Evolutionary conservation across 2,329 filamentous ascomycete genomes (phyloP), one percentile per base, ranked within the genome.

Genomic region (Cytospora leucostoma): DNA sequence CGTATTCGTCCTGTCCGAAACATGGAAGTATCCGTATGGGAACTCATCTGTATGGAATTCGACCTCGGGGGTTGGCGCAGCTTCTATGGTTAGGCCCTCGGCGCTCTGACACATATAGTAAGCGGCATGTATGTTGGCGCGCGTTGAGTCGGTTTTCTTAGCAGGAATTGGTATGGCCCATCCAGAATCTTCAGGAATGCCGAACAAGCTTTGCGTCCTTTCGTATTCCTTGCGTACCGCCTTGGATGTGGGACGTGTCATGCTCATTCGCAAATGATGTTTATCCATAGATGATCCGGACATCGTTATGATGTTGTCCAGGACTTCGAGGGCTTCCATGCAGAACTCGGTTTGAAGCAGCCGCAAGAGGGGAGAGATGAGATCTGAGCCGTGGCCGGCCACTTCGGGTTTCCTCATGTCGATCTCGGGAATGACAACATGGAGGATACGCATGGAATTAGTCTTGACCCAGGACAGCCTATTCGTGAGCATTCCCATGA

Each of bases 141-240:
- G 85, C 4, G 95, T 98, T 38, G 88, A 86, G 60, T 90, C 88
- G 0, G 93, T 95, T 78, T 97, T 94, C 62, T 91, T 89, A 0
- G 94, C 94, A 17, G 95, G 95, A 73, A 96, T 87, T 0, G 95
- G 94, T 52, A 99, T 92, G 0, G 95, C 95, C 95, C 95, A 99
- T 2, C 95, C 95, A 17, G 92, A 95, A 27, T 93, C 89, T 73
- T 98, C 94, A 0, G 95, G 95, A 64, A 99, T 98, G 34, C 96
- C 96, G 74, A 98, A 99, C 38, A 99, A 78, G 71, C 93, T 97
- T 74, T 97, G 91, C 0, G 92, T 97, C 27, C 91, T 88, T 72
- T 97, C 94, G 70, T 97, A 98, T 76, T 98, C 93, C 73, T 97
- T 98, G 56, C 92, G 88, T 56, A 95, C 90, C 0, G 90, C 87